Evolutionary conservation across 768 basidiomycete genomes (phyloP).

Genomic region (Suillus decipiens): DNA sequence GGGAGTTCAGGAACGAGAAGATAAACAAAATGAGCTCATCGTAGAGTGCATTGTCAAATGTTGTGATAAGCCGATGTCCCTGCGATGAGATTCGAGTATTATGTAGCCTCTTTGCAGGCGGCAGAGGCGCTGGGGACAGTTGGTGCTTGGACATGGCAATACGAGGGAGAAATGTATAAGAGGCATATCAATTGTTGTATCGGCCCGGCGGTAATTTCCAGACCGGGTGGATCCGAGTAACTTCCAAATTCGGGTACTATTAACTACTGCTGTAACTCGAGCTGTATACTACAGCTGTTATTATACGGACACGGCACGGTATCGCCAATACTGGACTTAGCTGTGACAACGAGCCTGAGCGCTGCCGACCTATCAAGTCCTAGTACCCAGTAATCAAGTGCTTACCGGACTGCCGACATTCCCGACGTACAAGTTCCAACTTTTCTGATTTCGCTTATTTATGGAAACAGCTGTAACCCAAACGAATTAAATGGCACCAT

Average conservation of each 20-base stretch:
- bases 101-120: slow-evolving; percentile 59
- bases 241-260: neutral
- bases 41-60: slow-evolving; percentile 61
- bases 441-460: too few species aligned
- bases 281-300: too few species aligned
- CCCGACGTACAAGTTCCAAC: too few species aligned
- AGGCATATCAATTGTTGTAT: slow-evolving; percentile 5
- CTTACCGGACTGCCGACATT: too few species aligned
- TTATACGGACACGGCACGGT: too few species aligned
- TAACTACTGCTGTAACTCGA: too few species aligned
- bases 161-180: neutral
- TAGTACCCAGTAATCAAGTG: too few species aligned
- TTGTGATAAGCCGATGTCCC: slow-evolving; percentile 26
- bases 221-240: neutral
- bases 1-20: slow-evolving; percentile 68
- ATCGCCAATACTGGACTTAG: too few species aligned
- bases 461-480: neutral
- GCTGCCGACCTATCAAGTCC: too few species aligned
- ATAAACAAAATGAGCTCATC: slow-evolving; percentile 77
- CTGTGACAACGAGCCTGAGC: too few species aligned
- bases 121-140: slow-evolving; percentile 51
- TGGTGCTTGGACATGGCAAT: slow-evolving; percentile 50
- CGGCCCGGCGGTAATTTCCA: slow-evolving; percentile 7
- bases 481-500: slow-evolving; percentile 45
- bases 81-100: slow-evolving; percentile 15